Conservation (phyloP, 768 basidiomycete species). For the Phallus indusiatus region DNA sequence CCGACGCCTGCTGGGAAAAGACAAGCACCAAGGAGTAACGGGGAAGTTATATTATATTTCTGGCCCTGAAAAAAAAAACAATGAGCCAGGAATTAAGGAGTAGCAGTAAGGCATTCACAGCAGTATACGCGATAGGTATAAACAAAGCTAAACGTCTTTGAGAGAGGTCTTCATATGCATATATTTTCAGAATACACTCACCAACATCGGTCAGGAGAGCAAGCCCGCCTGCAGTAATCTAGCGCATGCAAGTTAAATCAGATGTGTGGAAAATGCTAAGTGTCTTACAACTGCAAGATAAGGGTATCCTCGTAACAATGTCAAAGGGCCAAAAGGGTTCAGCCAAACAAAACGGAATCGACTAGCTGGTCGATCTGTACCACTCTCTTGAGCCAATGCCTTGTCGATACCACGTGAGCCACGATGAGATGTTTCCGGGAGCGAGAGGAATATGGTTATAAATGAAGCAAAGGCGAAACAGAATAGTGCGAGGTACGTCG, state of each 20-base stretch:
- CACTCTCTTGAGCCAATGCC: not conserved
- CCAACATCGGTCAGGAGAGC: not conserved
- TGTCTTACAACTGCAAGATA: not conserved
- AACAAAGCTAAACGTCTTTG: not conserved
- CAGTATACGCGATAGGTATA: not conserved
- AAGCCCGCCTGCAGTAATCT: not conserved
- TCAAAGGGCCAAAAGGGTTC: slow-evolving; percentile 48
- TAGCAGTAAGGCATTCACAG: not conserved
- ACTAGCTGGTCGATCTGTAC: not conserved
- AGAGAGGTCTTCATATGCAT: too few relatives aligned
- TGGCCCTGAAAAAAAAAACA: not conserved
- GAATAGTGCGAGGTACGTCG: not conserved
- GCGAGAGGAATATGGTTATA: not conserved
- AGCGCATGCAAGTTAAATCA: not conserved
- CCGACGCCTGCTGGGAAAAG: slow-evolving; percentile 4
- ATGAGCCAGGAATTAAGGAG: too few relatives aligned
- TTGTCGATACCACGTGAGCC: slow-evolving; percentile 6
- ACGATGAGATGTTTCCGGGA: slow-evolving; percentile 6
- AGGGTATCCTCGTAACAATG: not conserved
- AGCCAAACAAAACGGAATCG: slow-evolving; percentile 29
- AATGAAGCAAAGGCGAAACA: not conserved
- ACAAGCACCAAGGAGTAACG: not conserved
- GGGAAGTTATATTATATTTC: not conserved
- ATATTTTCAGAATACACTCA: not conserved
- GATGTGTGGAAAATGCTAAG: not conserved